Percentiles rank a stretch among this genome's conserved stretches.
Evolutionary conservation across 2,329 filamentous ascomycete genomes (phyloP).

Genomic region (Thermomyces lanuginosus): DNA sequence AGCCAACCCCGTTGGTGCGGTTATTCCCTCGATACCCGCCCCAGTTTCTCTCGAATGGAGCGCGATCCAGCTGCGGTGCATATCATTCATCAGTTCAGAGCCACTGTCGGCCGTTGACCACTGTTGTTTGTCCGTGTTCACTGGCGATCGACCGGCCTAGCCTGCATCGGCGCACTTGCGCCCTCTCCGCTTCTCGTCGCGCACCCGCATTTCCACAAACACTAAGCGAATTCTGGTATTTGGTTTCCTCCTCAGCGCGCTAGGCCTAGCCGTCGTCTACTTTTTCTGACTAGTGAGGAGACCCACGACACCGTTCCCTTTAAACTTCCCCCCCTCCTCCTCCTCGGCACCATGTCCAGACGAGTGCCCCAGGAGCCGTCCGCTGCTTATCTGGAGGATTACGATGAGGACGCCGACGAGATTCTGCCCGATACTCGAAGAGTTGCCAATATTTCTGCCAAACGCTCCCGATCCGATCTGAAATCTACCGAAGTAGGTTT

Average conservation of each 20-base stretch:
- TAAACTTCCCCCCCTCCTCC: too few relatives aligned
- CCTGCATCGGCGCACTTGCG: too few relatives aligned
- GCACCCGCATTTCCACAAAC: too few relatives aligned
- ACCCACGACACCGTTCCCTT: background rate
- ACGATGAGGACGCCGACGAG: conserved; percentile 28
- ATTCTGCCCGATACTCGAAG: conserved; percentile 32
- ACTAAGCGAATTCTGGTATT: too few relatives aligned
- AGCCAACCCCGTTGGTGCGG: too few relatives aligned
- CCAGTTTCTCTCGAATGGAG: conserved; percentile 13
- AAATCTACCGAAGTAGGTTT: conserved; percentile 21
- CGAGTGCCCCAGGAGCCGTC: conserved; percentile 15
- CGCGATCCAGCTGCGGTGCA: conserved; percentile 11
- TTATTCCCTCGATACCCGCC: too few relatives aligned
- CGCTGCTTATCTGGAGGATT: conserved; percentile 33
- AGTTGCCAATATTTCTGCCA: conserved; percentile 36
- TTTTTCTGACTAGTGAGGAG: background rate
- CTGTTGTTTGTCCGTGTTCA: conserved; percentile 3
- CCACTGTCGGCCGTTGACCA: conserved; percentile 12
- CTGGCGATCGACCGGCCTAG: conserved; percentile 7
- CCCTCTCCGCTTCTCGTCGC: too few relatives aligned
- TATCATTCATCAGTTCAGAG: conserved; percentile 12
- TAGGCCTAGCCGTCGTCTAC: conserved; percentile 1
- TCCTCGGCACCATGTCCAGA: conserved; percentile 18
- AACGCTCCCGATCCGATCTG: conserved; percentile 30
- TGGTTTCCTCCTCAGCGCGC: too few relatives aligned